Evolutionary conservation across 129 eudicot genomes (phyloP).

Genomic region (Flaveria linearis): DNA sequence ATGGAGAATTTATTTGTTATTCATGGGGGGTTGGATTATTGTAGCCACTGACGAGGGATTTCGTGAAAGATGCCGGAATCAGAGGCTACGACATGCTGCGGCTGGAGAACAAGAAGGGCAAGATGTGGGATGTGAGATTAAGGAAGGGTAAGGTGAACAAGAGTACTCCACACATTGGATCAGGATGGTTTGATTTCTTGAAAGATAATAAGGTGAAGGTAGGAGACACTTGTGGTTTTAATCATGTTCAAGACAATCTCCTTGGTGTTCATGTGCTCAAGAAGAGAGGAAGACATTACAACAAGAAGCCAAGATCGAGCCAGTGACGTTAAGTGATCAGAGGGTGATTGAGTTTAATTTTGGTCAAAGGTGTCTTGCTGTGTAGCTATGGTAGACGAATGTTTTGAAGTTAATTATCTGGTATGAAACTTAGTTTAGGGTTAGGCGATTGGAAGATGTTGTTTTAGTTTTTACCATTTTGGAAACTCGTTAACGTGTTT

Average conservation of each 20-base stretch:
- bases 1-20: too few species aligned
- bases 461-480: not conserved
- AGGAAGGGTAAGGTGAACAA: not conserved
- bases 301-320: not conserved
- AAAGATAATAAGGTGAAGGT: conserved; percentile 18
- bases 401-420: too few species aligned
- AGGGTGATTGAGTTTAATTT: not conserved
- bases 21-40: not conserved
- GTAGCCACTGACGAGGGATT: conserved; percentile 4
- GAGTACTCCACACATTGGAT: not conserved
- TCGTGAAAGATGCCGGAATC: not conserved
- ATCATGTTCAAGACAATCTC: not conserved
- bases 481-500: not conserved
- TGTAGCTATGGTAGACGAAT: too few species aligned
- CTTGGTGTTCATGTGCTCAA: conserved; percentile 13
- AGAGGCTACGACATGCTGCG: not conserved
- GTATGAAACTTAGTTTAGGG: too few species aligned
- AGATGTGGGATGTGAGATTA: not conserved
- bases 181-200: not conserved
- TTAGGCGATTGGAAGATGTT: not conserved
- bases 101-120: not conserved
- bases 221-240: not conserved
- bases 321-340: not conserved
- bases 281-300: not conserved
- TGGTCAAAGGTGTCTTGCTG: not conserved